phyloP scores from a whole-genome alignment of 2,329 filamentous ascomycete species.

The Daldinia sp. region DNA sequence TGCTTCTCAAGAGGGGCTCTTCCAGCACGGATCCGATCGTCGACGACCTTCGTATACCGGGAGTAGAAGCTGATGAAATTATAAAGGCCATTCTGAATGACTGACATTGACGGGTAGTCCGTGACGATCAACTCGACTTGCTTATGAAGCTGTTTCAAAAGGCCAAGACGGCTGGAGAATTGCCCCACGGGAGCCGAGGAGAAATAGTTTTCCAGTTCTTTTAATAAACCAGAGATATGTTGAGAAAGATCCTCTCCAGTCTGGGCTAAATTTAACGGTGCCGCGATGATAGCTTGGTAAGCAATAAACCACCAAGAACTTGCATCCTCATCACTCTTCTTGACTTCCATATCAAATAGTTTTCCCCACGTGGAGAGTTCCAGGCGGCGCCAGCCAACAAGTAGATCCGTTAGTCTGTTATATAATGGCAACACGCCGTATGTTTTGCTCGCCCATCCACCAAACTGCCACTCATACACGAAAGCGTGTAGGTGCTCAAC shows the following conservation, averaged over 20 bases:
- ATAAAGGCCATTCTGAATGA: conserved; percentile 73
- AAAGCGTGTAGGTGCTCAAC: conserved; percentile 87
- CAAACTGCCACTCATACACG: conserved; percentile 93
- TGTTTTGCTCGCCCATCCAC: conserved; percentile 84
- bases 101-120: conserved; percentile 68
- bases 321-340: conserved; percentile 80
- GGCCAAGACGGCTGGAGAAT: conserved; percentile 76
- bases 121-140: conserved; percentile 73
- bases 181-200: conserved; percentile 83
- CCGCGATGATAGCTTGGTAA: conserved; percentile 87
- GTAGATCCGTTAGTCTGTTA: conserved; percentile 80
- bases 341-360: conserved; percentile 85
- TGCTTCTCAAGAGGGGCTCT: conserved; percentile 85
- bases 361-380: conserved; percentile 94
- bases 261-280: conserved; percentile 74
- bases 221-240: conserved; percentile 78
- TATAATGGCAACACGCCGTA: conserved; percentile 78
- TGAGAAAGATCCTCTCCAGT: conserved; percentile 68
- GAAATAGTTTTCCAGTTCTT: conserved; percentile 83
- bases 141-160: conserved; percentile 74
- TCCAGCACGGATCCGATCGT: conserved; percentile 74
- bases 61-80: conserved; percentile 84
- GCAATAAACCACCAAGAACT: conserved; percentile 97
- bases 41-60: conserved; percentile 75
- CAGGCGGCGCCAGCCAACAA: conserved; percentile 89